Base-by-base conservation (phyloP, 2,329 filamentous ascomycete genomes). In the Saccharata proteae region DNA sequence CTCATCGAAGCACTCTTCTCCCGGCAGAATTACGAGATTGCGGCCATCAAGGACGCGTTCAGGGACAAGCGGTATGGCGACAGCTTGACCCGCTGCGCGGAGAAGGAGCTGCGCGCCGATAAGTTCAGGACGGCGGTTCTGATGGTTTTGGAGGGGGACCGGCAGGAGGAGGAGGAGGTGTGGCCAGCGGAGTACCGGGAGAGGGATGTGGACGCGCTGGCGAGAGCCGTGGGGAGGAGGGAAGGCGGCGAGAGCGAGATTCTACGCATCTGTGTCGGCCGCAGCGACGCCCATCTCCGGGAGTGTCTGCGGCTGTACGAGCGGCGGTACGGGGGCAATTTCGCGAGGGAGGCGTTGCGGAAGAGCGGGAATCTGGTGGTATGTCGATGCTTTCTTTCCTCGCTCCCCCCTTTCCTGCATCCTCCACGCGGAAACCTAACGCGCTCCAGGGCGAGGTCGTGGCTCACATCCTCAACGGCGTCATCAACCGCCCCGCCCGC, bases 1-100 rank as follows among this genome's bases (percentile, higher is more conserved):
- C 70, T 98, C 32, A 94, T 96, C 45, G 90, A 98, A 57, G 74
- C 77, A 5, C 69, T 98, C 13, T 93, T 94, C 75, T 90, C 90
- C 0, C 74, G 86, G 5, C 75, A 76, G 16, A 94, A 94, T 54
- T 65, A 72, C n/a, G 90, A 96, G 49, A 82, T 96, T 39, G 69
- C 72, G 8, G 67, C 70, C 38, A 94, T 98, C 64, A 93, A 93
- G 56, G 74, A 81, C 12, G 71, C 77, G 0, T 98, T 96, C 62
- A 76, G 71, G 30, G 88, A 96, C 53, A 93, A 93, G 51, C 86
- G 92, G 43, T 96, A 96, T 55, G 64, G 69, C 30, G 81, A 96
- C 55, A 80, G 74, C 40, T 61, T 96, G 31, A 70, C 70, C 33
- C 74, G 75, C 46, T 94, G 86, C 57, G 93, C 96, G 80, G 79